Evolutionary conservation across 306 rosid species (phyloP), one percentile per base, ranked within the genome.

Genomic region (Acacia melanoxylon): DNA sequence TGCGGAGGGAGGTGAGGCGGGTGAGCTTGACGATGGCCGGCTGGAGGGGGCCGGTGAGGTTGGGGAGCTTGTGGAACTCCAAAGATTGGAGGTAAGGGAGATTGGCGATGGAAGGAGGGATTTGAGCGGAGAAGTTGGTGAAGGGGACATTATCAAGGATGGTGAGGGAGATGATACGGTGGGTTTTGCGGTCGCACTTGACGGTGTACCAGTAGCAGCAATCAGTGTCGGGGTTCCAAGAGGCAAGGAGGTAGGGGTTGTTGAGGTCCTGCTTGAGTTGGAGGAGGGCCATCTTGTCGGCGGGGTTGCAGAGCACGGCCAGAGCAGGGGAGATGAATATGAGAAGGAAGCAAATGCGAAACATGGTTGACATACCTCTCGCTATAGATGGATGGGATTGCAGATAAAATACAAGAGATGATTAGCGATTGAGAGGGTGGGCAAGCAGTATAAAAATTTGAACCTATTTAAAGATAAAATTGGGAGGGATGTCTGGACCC

Each of bases 141-240:
- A 62, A 88, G 8, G 91, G 19, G 9, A 82, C 76, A 4, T 83
- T 68, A n/a, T 84, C 69, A 1, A 84, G 10, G 6, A 94, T 44
- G 42, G 87, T 27, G 37, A 92, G 91, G 68, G 92, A 77, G 45
- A 61, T 86, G 83, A 94, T 91, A 17, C 98, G 93, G 87, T 94
- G 81, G 31, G 96, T 76, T 19, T 49, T 87, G 49, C 49, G 33
- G 61, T 92, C 86, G 56, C 98, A 94, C 0, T 46, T 8, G 78
- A 94, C 90, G 27, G 77, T 22, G 78, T 91, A 83, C 98, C 98
- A 94, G 1, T 75, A 20, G 29, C 98, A 92, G 68, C 98, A 91
- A 54, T 91, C 98, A 35, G 97, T 73, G 69, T 86, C 24, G 12
- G 97, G 82, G 0, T 91, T 35, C 97, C 94, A 92, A 1, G 97